Evolutionary conservation across 2,329 filamentous ascomycete species (phyloP).

Genomic region (Ceratocystis papillata): DNA sequence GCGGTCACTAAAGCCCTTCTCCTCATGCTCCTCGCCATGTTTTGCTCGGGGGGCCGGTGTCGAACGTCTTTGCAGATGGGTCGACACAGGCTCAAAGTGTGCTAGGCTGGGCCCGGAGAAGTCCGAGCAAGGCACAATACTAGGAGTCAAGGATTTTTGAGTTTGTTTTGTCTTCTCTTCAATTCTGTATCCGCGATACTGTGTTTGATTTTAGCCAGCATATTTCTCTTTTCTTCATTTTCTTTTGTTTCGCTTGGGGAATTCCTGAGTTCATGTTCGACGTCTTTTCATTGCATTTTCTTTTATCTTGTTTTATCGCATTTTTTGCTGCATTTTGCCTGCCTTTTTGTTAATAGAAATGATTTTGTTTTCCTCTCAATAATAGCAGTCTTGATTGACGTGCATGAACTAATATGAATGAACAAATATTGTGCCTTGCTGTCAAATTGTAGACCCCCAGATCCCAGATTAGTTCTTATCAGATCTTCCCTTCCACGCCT

Average conservation of each 20-base stretch:
- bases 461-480: not conserved
- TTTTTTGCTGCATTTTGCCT: not conserved
- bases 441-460: no score
- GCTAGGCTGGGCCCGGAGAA: not conserved
- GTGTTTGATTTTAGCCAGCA: conserved; percentile 12
- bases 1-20: not conserved
- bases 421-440: no score
- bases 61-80: not conserved
- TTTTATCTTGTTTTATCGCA: not conserved
- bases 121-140: conserved; percentile 2
- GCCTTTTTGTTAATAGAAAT: not conserved
- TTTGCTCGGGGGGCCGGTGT: not conserved
- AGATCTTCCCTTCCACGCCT: not conserved
- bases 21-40: no score
- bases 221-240: not conserved
- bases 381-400: not conserved
- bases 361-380: not conserved
- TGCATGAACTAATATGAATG: not conserved
- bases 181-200: conserved; percentile 12
- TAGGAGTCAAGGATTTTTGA: not conserved
- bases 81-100: not conserved
- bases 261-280: not conserved
- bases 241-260: not conserved
- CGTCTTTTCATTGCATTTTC: not conserved
- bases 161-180: not conserved